Evolutionary conservation across 1,284 basidiomycete genomes (phyloP), one percentile per base, ranked within the genome.

Genomic region (Papiliotrema terrestris): DNA sequence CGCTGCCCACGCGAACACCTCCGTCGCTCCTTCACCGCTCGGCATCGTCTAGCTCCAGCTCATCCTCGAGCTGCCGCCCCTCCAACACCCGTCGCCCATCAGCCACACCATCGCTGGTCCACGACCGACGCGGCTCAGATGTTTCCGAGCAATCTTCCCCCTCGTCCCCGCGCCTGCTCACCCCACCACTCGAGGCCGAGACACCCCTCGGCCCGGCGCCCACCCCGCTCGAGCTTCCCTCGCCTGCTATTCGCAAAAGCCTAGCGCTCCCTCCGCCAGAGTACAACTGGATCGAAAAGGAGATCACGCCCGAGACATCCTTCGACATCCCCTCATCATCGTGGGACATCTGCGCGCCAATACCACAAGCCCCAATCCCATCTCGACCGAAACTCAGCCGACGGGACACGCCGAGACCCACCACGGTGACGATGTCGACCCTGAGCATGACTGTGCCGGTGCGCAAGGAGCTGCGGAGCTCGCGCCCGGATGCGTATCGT

Each of bases 11-110:
- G 17, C 64, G 54, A 5, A 63, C 60, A 2, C 64, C 64, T 0
- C 64, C 64, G 1, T 66, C 64, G n/a, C 57, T 66, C 13, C 60
- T 66, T 32, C 60, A 61, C 49, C 58, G 64, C 38, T 51, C 52
- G 25, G 32, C 48, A 8, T 58, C 56, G 15, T 43, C 55, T 29
- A 35, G 50, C 45, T 47, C 50, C 43, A 43, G 22, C 19, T 25
- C 39, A 14, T 25, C 48, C n/a, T 41, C 36, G 22, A 38, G 9
- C 25, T 32, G 11, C n/a, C 43, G n/a, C 43, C 23, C 25, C 5
- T 3, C 25, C 17, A 4, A 4, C n/a, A 14, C 26, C 15, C 26
- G 45, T 20, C 23, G n/a, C 19, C 43, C 51, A 13, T 23, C 32
- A 19, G 39, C 51, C 17, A 14, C 43, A 13, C 41, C 15, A 15